These are phyloP conservation scores for Globisporangium paddicum DNA, from an alignment of 352 stramenopile genomes.

Conservation along the genomic window DNA sequence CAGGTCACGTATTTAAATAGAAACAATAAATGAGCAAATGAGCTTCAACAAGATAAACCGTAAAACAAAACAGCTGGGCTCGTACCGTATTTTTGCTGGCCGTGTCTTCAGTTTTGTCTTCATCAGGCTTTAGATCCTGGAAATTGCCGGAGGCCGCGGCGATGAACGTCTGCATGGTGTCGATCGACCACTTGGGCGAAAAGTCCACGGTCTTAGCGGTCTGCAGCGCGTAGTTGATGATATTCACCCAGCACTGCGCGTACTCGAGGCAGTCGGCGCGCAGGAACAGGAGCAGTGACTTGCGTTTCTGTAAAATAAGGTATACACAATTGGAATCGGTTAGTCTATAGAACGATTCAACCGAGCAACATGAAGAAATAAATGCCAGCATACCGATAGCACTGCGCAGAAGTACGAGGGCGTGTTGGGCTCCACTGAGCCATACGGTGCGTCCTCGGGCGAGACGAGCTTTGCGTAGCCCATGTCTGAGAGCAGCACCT, in stretches of 20 bases:
- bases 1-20: neutral
- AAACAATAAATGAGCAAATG: neutral
- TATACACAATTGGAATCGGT: neutral
- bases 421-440: constrained; percentile 54
- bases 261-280: constrained; percentile 69
- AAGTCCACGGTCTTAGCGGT: constrained; percentile 67
- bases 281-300: constrained; percentile 76
- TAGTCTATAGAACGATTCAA: neutral
- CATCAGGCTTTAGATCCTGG: constrained; percentile 12
- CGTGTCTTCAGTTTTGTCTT: constrained; percentile 4
- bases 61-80: neutral
- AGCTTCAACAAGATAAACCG: neutral
- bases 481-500: constrained; percentile 62
- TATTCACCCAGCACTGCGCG: constrained; percentile 67
- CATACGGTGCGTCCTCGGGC: constrained; percentile 69
- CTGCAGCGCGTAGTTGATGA: constrained; percentile 75
- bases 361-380: neutral
- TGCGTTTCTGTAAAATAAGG: constrained; percentile 43
- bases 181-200: constrained; percentile 52
- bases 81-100: constrained; percentile 2
- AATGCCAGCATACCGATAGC: constrained; percentile 45
- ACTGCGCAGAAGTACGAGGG: constrained; percentile 64
- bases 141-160: constrained; percentile 40
- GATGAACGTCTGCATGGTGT: constrained; percentile 76
- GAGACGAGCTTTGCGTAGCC: constrained; percentile 71